phyloP scores from a whole-genome alignment of 2,329 filamentous ascomycete species.

The Rutstroemia sp. region DNA sequence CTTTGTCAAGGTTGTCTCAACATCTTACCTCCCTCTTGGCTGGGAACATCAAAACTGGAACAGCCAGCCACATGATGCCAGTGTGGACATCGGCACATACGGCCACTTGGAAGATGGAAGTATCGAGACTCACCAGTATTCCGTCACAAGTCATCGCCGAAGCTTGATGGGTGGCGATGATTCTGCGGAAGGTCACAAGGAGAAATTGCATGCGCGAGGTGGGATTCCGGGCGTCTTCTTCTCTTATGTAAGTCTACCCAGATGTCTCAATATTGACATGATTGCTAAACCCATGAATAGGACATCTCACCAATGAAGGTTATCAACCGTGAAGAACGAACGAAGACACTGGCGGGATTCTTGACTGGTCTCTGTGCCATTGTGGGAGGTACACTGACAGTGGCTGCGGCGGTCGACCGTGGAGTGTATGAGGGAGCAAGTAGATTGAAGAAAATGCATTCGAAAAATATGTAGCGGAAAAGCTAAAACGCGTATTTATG shows the following conservation, averaged over 20 bases:
- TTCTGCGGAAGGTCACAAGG: conserved; percentile 79
- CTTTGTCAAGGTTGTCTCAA: conserved; percentile 97
- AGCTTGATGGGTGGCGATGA: conserved; percentile 80
- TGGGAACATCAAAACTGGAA: conserved; percentile 54
- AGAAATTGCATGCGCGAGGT: conserved; percentile 79
- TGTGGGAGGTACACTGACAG: conserved; percentile 89
- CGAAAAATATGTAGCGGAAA: conserved; percentile 46
- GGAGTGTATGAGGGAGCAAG: conserved; percentile 83
- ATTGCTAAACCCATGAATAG: conserved; percentile 34
- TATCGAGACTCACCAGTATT: conserved; percentile 97
- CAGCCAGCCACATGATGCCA: conserved; percentile 38
- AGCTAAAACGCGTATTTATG: too few species aligned
- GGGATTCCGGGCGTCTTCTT: conserved; percentile 98
- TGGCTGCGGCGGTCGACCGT: conserved; percentile 87
- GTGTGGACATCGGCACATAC: conserved; percentile 59
- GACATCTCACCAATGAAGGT: conserved; percentile 99
- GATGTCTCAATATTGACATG: not conserved
- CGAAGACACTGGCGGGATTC: conserved; percentile 88
- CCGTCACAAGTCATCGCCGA: conserved; percentile 91
- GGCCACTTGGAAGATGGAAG: conserved; percentile 65
- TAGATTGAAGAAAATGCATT: conserved; percentile 78
- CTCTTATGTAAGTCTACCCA: conserved; percentile 67
- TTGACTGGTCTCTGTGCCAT: conserved; percentile 90
- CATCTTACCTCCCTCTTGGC: conserved; percentile 85
- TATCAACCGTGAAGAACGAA: conserved; percentile 85